Conservation (phyloP, 2,329 filamentous ascomycete genomes). For the Monilinia laxa region DNA sequence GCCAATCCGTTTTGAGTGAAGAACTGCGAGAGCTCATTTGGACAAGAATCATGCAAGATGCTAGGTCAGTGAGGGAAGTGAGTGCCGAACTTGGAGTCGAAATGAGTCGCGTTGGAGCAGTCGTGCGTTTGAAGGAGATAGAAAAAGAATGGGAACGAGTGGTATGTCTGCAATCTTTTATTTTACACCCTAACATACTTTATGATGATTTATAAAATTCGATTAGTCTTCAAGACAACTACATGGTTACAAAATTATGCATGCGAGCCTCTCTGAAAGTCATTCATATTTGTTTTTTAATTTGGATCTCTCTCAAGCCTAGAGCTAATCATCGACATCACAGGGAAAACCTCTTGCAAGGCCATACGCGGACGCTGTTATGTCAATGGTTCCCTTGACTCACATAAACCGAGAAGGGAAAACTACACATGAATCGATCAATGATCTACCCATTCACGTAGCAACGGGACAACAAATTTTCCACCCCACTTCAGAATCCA, state of each 20-base stretch:
- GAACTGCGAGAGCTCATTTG: conserved; percentile 65
- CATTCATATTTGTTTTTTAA: conserved; percentile 27
- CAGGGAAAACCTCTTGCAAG: conserved; percentile 75
- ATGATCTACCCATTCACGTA: conserved; percentile 63
- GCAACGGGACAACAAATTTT: conserved; percentile 65
- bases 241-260: conserved; percentile 83
- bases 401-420: conserved; percentile 55
- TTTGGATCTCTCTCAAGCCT: conserved; percentile 24
- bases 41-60: conserved; percentile 53
- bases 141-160: conserved; percentile 64
- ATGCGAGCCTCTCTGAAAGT: conserved; percentile 72
- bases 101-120: conserved; percentile 68
- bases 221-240: conserved; percentile 99
- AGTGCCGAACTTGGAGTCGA: conserved; percentile 64
- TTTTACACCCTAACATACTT: conserved; percentile 26
- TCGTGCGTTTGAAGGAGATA: conserved; percentile 66
- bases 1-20: conserved; percentile 63
- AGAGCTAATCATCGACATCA: conserved; percentile 28
- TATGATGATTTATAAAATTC: conserved; percentile 74
- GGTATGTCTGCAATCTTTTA: conserved; percentile 51
- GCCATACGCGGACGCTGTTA: conserved; percentile 74
- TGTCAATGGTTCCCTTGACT: conserved; percentile 77
- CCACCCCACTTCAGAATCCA: conserved; percentile 61
- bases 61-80: conserved; percentile 59
- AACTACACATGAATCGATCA: conserved; percentile 58